Conservation (phyloP, 352 stramenopile species). For the Phytophthora boehmeriae region DNA sequence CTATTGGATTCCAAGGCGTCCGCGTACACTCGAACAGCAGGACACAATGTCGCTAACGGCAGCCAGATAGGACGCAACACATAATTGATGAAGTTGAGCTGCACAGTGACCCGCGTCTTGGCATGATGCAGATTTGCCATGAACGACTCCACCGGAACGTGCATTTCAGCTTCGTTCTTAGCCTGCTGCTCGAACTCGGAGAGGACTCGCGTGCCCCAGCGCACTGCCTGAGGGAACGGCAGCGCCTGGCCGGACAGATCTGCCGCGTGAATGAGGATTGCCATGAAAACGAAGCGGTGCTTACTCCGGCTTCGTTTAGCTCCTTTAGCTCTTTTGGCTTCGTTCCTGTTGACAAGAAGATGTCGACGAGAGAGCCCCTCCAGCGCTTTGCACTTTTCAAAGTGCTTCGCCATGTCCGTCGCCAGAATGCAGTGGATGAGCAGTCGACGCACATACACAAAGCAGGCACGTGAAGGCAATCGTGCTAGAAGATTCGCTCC, state of each 20-base stretch:
- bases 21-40: constrained; percentile 55
- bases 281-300: constrained; percentile 51
- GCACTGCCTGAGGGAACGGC: constrained; percentile 53
- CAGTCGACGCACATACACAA: constrained; percentile 54
- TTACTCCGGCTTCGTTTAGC: constrained; percentile 42
- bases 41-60: constrained; percentile 51
- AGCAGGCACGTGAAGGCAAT: constrained; percentile 45
- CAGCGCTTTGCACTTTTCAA: constrained; percentile 68
- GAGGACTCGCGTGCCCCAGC: constrained; percentile 68
- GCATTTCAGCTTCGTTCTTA: constrained; percentile 64
- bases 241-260: constrained; percentile 78
- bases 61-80: constrained; percentile 77
- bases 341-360: constrained; percentile 22
- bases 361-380: constrained; percentile 55
- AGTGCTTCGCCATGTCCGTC: constrained; percentile 82
- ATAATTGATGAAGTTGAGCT: constrained; percentile 83
- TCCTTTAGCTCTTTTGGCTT: constrained; percentile 32
- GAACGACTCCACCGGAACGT: constrained; percentile 67
- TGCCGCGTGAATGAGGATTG: constrained; percentile 67
- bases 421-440: constrained; percentile 74
- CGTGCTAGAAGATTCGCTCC: constrained; percentile 68
- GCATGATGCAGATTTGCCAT: constrained; percentile 75
- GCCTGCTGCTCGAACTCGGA: constrained; percentile 81
- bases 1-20: constrained; percentile 67
- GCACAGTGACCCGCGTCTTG: constrained; percentile 62